These are phyloP conservation scores for Dactylonectria macrodidyma DNA, from an alignment of 2,329 filamentous ascomycete species.

Conservation along the genomic window DNA sequence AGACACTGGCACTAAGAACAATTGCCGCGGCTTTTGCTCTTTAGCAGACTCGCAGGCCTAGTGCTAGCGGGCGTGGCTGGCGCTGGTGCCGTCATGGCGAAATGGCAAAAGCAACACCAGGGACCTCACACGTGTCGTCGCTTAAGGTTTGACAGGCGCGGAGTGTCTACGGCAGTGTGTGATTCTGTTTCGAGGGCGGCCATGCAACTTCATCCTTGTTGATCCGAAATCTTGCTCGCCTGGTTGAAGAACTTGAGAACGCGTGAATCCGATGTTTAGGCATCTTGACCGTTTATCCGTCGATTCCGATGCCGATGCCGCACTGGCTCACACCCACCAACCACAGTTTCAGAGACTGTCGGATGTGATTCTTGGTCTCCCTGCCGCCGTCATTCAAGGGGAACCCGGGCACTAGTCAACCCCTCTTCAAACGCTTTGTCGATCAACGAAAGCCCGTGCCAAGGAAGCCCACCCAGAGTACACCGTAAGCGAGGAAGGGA, in stretches of 20 bases:
- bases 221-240: not conserved
- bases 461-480: conserved; percentile 38
- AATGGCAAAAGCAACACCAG: conserved; percentile 41
- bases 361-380: conserved; percentile 17
- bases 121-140: conserved; percentile 47
- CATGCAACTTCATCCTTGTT: conserved; percentile 22
- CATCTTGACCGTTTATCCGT: not conserved
- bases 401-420: conserved; percentile 30
- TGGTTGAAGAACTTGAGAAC: conserved; percentile 9
- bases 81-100: conserved; percentile 34
- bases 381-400: conserved; percentile 19
- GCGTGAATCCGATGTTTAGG: not conserved
- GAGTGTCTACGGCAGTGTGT: conserved; percentile 34
- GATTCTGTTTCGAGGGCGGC: conserved; percentile 36
- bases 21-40: conserved; percentile 21
- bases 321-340: not conserved
- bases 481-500: conserved; percentile 50
- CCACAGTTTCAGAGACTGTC: conserved; percentile 28
- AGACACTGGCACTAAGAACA: not conserved
- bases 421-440: conserved; percentile 44
- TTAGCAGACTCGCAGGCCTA: conserved; percentile 14
- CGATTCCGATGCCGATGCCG: conserved; percentile 11
- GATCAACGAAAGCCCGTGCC: conserved; percentile 42
- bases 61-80: conserved; percentile 40
- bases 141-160: conserved; percentile 46